These are phyloP conservation scores for Rosellinia necatrix DNA, from an alignment of 2,329 filamentous ascomycete species.

Conservation along the genomic window DNA sequence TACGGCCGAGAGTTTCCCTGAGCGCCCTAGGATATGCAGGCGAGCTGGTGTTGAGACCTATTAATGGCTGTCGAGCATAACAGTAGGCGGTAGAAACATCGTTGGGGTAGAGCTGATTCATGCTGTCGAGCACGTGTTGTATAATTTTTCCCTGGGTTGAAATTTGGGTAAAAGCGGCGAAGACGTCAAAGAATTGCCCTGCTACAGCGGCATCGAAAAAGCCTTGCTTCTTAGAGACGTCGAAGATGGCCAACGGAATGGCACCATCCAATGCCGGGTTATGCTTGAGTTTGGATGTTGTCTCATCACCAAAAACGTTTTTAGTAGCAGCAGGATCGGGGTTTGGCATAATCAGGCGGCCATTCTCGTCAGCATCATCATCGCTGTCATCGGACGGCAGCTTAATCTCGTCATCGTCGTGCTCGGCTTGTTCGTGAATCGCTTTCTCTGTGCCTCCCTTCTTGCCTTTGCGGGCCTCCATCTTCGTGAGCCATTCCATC, in stretches of 20 bases:
- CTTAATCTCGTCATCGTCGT: conserved; percentile 53
- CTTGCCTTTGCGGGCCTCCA: conserved; percentile 69
- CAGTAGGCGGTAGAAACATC: conserved; percentile 70
- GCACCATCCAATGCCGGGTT: conserved; percentile 90
- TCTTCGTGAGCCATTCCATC: conserved; percentile 86
- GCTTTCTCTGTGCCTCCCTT: conserved; percentile 49
- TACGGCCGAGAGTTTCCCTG: conserved; percentile 63
- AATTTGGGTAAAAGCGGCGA: conserved; percentile 70
- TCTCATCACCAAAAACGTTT: conserved; percentile 54
- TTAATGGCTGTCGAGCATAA: conserved; percentile 71
- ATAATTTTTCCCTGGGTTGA: conserved; percentile 69
- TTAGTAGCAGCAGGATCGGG: conserved; percentile 45
- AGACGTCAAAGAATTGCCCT: conserved; percentile 79
- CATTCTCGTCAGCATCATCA: conserved; percentile 48
- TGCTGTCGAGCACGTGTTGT: conserved; percentile 71
- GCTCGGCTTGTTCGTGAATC: conserved; percentile 59
- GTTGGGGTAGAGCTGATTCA: conserved; percentile 64
- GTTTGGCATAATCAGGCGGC: conserved; percentile 50
- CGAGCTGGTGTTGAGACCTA: conserved; percentile 66
- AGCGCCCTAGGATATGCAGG: conserved; percentile 75
- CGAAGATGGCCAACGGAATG: conserved; percentile 90
- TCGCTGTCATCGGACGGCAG: conserved; percentile 51
- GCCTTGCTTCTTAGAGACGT: conserved; percentile 79
- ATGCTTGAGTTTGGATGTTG: conserved; percentile 60
- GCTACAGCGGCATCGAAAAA: conserved; percentile 69